A percentile compares a stretch with the other conserved stretches of the same genome.
phyloP scores from a whole-genome alignment of 345 rosid genomes.

The Limnanthes douglasii region DNA sequence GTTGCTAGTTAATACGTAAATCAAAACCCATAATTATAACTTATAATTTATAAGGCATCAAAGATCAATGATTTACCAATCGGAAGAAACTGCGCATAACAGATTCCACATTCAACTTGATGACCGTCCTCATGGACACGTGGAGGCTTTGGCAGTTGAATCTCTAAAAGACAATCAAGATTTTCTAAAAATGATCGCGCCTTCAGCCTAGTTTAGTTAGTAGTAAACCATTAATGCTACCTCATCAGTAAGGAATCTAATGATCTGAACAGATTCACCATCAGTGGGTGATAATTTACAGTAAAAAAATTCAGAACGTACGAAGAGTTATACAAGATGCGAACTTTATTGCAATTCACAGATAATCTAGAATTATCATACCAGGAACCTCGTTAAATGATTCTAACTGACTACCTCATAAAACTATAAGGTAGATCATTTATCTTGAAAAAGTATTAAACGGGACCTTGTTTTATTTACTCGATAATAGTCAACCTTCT shows the following conservation, averaged over 20 bases:
- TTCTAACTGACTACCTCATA: too few relatives aligned
- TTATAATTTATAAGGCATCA: background rate
- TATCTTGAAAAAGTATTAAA: too few relatives aligned
- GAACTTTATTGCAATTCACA: too few relatives aligned
- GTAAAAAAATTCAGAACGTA: too few relatives aligned
- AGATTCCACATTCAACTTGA: conserved; percentile 69
- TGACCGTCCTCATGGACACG: conserved; percentile 18
- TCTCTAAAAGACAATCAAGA: conserved; percentile 31
- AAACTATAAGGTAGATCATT: too few relatives aligned
- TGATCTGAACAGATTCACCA: too few relatives aligned
- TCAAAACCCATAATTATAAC: background rate
- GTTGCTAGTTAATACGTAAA: conserved; percentile 2
- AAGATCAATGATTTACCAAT: conserved; percentile 21
- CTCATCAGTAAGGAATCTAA: too few relatives aligned
- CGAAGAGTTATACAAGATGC: too few relatives aligned
- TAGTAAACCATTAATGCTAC: background rate
- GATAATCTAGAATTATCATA: too few relatives aligned
- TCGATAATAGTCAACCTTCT: background rate
- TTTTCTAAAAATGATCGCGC: conserved; percentile 41
- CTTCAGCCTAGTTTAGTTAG: conserved; percentile 25
- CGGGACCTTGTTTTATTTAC: background rate
- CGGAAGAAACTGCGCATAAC: conserved; percentile 68
- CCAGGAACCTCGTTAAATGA: too few relatives aligned
- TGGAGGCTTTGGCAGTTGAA: conserved; percentile 30
- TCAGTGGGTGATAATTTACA: too few relatives aligned